These are phyloP conservation scores for Ensete glaucum DNA, from an alignment of 176 grass and related monocot genomes.

Conservation along the genomic window DNA sequence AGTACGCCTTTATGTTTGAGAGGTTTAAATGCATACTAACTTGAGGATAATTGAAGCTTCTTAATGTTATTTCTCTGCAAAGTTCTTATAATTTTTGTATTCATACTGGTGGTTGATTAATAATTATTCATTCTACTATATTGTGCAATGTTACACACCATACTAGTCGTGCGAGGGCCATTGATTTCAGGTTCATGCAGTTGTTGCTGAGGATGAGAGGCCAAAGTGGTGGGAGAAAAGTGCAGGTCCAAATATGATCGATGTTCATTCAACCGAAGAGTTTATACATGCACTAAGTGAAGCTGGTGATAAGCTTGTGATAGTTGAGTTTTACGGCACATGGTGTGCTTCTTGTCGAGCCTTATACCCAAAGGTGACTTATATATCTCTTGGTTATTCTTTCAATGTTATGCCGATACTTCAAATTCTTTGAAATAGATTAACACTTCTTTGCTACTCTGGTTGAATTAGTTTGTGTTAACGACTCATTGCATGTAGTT, in stretches of 20 bases:
- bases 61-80: neutral
- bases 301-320: slow-evolving; percentile 10
- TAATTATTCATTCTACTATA: too few species aligned
- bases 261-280: slow-evolving; percentile 8
- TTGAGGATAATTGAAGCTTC: neutral
- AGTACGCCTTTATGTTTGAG: too few species aligned
- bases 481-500: too few species aligned
- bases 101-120: too few species aligned
- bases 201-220: slow-evolving; percentile 7
- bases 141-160: too few species aligned
- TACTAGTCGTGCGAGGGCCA: too few species aligned
- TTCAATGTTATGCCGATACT: neutral
- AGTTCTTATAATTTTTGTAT: neutral
- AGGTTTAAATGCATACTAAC: too few species aligned
- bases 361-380: slow-evolving; percentile 6
- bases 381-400: neutral
- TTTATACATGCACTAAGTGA: slow-evolving; percentile 4
- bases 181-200: slow-evolving; percentile 4
- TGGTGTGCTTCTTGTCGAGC: slow-evolving; percentile 15
- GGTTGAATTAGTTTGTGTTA: neutral
- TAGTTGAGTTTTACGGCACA: slow-evolving; percentile 7
- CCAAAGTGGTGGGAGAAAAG: slow-evolving; percentile 10
- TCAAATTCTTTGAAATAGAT: neutral
- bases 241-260: slow-evolving; percentile 8
- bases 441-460: neutral